Base-by-base conservation (phyloP, 2,329 filamentous ascomycete species). In the Hortaea werneckii region DNA sequence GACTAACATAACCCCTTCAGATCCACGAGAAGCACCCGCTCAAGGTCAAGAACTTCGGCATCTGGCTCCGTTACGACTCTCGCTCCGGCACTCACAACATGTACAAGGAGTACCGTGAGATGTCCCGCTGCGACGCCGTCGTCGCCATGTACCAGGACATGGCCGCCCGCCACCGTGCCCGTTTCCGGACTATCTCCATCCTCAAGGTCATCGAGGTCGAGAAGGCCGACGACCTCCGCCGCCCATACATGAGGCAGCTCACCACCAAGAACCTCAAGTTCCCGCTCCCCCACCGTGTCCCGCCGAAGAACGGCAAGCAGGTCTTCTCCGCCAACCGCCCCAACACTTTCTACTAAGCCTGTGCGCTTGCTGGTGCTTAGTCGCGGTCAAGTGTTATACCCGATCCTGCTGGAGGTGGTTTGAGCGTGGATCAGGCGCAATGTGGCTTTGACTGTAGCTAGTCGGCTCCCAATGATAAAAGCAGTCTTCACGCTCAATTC, bases 21-120 rank as follows among this genome's bases (percentile, higher is more conserved):
- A 94, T 98, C 78, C 76, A 81, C 76, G 92, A 98, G 88, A 96
- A 96, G 85, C 88, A 87, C 74, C 92, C 92, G 66, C 79, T 89
- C 69, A 95, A 95, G 81, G 89, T 98, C 82, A 98, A 98, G 88
- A 98, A 95, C 86, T 96, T 98, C 72, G 92, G 92, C 73, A 83
- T 98, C 82, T 98, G 94, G 94, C 84, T 98, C 77, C 89, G 94
- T 71, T 98, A 98, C 79, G 90, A 98, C 78, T 98, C 94, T 55
- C 90, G 92, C 75, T 96, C 92, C 65, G 92, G 92, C 66, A 98
- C 92, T 66, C 92, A 98, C 88, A 98, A 98, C 85, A 98, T 98
- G 92, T 98, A 98, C 87, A 96, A 96, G 84, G 92, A 98, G 84
- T 96, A 95, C 85, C 87, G 92, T 71, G 92, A 96, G 81, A 86